Conservation (phyloP, 768 basidiomycete genomes). For the Tulasnella sp. region DNA sequence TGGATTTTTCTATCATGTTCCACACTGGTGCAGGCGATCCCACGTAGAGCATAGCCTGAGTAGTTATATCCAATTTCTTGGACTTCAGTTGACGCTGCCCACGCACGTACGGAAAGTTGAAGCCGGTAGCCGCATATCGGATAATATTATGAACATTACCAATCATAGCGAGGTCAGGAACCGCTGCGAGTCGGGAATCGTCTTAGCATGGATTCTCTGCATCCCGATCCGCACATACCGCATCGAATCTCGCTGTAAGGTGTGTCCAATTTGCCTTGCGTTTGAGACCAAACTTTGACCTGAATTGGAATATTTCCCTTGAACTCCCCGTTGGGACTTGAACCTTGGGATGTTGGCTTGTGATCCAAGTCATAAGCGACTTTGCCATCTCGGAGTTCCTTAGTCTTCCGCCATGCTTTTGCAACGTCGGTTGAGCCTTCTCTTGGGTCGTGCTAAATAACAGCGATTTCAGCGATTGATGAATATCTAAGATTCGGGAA, state of each 20-base stretch:
- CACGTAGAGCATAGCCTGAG: not conserved
- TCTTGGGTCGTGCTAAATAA: not conserved
- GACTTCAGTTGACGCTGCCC: not conserved
- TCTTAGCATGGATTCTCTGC: not conserved
- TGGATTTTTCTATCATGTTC: not conserved
- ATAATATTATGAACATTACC: not conserved
- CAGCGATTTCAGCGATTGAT: not conserved
- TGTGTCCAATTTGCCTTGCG: not conserved
- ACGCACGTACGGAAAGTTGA: not conserved
- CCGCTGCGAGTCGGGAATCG: not conserved
- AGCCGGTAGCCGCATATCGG: not conserved
- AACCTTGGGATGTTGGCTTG: not conserved
- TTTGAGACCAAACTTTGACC: not conserved
- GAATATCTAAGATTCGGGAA: not conserved
- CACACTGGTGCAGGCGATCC: not conserved
- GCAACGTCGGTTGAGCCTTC: not conserved
- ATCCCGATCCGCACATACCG: not conserved
- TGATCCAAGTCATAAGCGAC: not conserved
- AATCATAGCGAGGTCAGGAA: not conserved
- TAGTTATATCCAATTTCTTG: not conserved
- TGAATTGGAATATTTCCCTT: not conserved
- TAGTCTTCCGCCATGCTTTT: not conserved
- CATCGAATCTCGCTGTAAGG: not conserved
- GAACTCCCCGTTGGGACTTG: not conserved
- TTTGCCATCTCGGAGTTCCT: not conserved